A percentile compares a stretch with the other conserved stretches of the same genome.
Evolutionary conservation across 2,329 filamentous ascomycete species (phyloP).

Genomic region (Harringtonia aguacate): DNA sequence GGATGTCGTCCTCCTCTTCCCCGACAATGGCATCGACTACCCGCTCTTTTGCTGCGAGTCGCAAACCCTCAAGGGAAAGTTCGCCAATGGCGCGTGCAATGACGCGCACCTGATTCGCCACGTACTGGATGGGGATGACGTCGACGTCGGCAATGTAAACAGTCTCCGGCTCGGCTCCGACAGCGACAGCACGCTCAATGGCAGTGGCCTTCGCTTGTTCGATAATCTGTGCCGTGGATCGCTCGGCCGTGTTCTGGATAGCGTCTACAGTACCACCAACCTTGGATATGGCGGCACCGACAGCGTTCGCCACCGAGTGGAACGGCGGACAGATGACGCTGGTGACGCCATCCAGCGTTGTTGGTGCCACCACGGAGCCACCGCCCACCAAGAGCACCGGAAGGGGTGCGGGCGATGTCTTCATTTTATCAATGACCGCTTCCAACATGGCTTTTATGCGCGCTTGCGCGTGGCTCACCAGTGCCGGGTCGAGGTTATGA

Average conservation of each 20-base stretch:
- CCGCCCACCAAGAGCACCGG: slow-evolving; percentile 53
- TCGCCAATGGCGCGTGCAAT: slow-evolving; percentile 47
- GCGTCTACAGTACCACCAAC: slow-evolving; percentile 43
- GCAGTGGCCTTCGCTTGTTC: slow-evolving; percentile 28
- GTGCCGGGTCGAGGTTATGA: slow-evolving; percentile 25
- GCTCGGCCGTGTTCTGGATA: slow-evolving; percentile 25
- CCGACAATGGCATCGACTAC: background rate
- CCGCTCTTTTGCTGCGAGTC: background rate
- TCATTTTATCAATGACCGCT: slow-evolving; percentile 49
- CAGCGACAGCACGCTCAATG: slow-evolving; percentile 30
- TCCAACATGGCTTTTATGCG: slow-evolving; percentile 43
- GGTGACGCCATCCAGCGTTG: slow-evolving; percentile 42
- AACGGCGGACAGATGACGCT: slow-evolving; percentile 39
- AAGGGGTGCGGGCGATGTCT: slow-evolving; percentile 47
- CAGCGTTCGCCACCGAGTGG: slow-evolving; percentile 51
- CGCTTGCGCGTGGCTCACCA: slow-evolving; percentile 21
- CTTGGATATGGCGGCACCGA: slow-evolving; percentile 51
- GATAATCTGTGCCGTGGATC: slow-evolving; percentile 22
- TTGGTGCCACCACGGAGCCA: slow-evolving; percentile 46
- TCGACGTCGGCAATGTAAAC: slow-evolving; percentile 41
- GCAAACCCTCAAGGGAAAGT: background rate
- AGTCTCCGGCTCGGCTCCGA: slow-evolving; percentile 31
- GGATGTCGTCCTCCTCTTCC: slow-evolving; percentile 9
- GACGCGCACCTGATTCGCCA: slow-evolving; percentile 37
- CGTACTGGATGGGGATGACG: slow-evolving; percentile 41